Conservation (phyloP, 192 early-diverging fungal genomes). For the Backusella liffmaniae region DNA sequence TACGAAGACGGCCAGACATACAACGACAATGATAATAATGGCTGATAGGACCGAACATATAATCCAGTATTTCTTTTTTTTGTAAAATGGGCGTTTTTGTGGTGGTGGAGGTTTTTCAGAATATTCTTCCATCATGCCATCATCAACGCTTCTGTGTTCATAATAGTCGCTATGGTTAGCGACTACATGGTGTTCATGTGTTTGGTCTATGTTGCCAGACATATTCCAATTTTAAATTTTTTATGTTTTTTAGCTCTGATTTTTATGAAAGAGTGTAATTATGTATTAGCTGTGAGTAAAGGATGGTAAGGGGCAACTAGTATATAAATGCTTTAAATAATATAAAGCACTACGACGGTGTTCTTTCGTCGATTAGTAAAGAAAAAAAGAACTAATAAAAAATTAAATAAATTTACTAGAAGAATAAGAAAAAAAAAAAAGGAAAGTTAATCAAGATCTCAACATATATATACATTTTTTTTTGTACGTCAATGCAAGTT, state of each 20-base stretch:
- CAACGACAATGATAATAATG: constrained; percentile 44
- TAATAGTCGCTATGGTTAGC: constrained; percentile 9
- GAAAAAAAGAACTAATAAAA: constrained; percentile 1
- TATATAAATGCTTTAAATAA: not conserved
- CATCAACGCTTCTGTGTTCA: not conserved
- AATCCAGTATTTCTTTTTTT: constrained; percentile 52
- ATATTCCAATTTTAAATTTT: not conserved
- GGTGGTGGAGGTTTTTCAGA: constrained; percentile 30
- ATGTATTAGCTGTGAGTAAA: not conserved
- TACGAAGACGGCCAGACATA: constrained; percentile 49
- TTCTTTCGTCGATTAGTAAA: not conserved
- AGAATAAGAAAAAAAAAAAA: not conserved
- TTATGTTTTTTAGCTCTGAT: not conserved
- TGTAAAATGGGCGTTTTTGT: constrained; percentile 39
- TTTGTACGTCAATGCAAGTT: not conserved
- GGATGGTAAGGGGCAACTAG: not conserved
- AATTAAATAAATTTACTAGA: not conserved
- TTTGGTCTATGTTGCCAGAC: not conserved
- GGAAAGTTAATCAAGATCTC: not conserved
- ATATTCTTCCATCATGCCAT: constrained; percentile 29
- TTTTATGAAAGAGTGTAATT: constrained; percentile 3
- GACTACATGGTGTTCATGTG: constrained; percentile 7
- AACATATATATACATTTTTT: not conserved
- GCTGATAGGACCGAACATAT: constrained; percentile 48
- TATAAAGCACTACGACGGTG: not conserved